phyloP scores from a whole-genome alignment of 306 rosid genomes.

The Vigna trinervia region DNA sequence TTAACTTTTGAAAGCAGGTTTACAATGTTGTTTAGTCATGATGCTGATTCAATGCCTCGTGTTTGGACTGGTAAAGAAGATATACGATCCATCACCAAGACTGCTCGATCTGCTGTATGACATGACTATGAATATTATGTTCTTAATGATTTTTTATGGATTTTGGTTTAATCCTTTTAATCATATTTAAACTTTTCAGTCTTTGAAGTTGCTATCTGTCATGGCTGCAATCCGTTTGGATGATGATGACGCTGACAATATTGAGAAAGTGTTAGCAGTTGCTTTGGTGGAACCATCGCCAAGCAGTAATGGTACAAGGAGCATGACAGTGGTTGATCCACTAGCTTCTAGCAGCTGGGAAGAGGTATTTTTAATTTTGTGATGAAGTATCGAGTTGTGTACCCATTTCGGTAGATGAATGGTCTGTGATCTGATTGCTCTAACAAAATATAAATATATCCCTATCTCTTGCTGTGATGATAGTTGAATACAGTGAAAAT shows the following conservation, averaged over 20 bases:
- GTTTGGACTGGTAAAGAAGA: slow-evolving; percentile 96
- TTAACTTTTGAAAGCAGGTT: slow-evolving; percentile 68
- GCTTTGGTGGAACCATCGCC: slow-evolving; percentile 70
- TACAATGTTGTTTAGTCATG: slow-evolving; percentile 87
- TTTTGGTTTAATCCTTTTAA: slow-evolving; percentile 16
- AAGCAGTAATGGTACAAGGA: slow-evolving; percentile 56
- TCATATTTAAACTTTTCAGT: slow-evolving; percentile 57
- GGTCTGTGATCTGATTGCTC: slow-evolving; percentile 26
- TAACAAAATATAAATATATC: slow-evolving; percentile 11
- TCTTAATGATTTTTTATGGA: slow-evolving; percentile 26
- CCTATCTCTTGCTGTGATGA: slow-evolving; percentile 1
- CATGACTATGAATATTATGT: slow-evolving; percentile 30
- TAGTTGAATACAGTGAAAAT: too few relatives aligned
- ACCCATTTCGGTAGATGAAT: slow-evolving; percentile 9
- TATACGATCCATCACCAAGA: slow-evolving; percentile 88
- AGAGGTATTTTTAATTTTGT: slow-evolving; percentile 55
- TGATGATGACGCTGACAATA: slow-evolving; percentile 59
- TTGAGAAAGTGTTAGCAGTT: slow-evolving; percentile 70
- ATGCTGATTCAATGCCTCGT: slow-evolving; percentile 97
- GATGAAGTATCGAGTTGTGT: slow-evolving; percentile 29
- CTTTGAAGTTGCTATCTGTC: slow-evolving; percentile 87
- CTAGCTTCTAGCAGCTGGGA: slow-evolving; percentile 97
- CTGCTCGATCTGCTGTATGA: slow-evolving; percentile 89
- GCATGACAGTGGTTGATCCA: slow-evolving; percentile 66
- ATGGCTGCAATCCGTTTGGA: slow-evolving; percentile 93